Evolutionary conservation across 1,139 yeast species (phyloP).

Genomic region (Debaryomyces coudertii): DNA sequence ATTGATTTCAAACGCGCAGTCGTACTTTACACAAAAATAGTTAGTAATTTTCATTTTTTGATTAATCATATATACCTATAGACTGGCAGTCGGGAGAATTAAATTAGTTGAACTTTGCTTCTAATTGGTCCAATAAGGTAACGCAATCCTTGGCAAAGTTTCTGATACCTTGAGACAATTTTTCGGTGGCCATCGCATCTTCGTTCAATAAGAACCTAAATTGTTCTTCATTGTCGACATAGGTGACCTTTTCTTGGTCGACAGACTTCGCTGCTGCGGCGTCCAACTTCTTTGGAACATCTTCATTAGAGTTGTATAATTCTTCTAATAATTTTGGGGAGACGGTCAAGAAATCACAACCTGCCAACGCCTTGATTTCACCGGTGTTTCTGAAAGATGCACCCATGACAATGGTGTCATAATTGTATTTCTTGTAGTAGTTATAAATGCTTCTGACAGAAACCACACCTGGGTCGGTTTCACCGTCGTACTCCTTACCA

Average conservation of each 20-base stretch:
- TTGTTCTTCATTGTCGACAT: slow-evolving; percentile 79
- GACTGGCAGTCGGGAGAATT: background rate
- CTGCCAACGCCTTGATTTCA: slow-evolving; percentile 96
- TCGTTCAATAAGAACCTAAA: slow-evolving; percentile 94
- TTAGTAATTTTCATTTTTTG: background rate
- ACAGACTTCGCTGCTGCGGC: slow-evolving; percentile 55
- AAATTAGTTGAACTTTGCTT: slow-evolving; percentile 57
- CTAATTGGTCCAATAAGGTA: slow-evolving; percentile 78
- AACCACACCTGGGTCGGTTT: slow-evolving; percentile 92
- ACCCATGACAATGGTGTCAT: slow-evolving; percentile 99
- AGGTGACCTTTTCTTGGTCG: slow-evolving; percentile 72
- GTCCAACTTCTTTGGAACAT: slow-evolving; percentile 81
- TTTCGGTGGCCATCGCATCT: slow-evolving; percentile 98
- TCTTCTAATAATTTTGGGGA: slow-evolving; percentile 93
- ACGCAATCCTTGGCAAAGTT: slow-evolving; percentile 93
- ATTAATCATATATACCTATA: slow-evolving; percentile 4
- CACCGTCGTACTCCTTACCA: slow-evolving; percentile 81
- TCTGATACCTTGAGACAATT: slow-evolving; percentile 97
- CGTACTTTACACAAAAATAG: slow-evolving; percentile 7
- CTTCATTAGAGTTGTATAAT: slow-evolving; percentile 73
- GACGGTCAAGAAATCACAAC: slow-evolving; percentile 95
- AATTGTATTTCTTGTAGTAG: slow-evolving; percentile 97
- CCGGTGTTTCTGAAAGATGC: slow-evolving; percentile 99
- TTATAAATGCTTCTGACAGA: slow-evolving; percentile 89
- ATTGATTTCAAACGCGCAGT: background rate